Evolutionary conservation across 495 filamentous ascomycete genomes (phyloP), one percentile per base, ranked within the genome.

Genomic region (Parmelia sp.): DNA sequence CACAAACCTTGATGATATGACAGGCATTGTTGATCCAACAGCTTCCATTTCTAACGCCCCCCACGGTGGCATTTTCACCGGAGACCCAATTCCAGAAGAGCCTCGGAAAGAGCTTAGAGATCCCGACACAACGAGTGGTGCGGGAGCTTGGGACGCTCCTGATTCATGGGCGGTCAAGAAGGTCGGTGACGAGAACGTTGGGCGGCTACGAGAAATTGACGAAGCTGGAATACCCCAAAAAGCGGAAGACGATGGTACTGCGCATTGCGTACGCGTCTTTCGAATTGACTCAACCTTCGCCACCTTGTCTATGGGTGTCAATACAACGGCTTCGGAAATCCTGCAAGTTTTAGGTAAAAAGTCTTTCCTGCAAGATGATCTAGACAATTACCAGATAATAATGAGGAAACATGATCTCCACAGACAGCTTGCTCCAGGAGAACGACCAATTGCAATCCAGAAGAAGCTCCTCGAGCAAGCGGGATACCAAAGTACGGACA

Each of bases 201-300:
- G 76, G 23, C 75, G 80, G 23, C 66, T 87, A 14, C 73, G 73
- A n/a, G 88, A 90, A 58, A 83, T 88, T 51, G 83, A 84, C 62
- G 82, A 87, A 31, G 72, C 73, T 59, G 80, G 79, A 12, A 80
- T 81, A 36, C 78, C 81, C 21, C 78, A 78, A n/a, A 80, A 81
- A 64, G 81, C 82, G 1, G 87, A 89, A 62, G 84, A 90, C 68
- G 87, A 89, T 70, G 76, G 80, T 25, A 76, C 75, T 10, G 83
- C 86, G 49, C 96, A 94, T 73, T 96, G 91, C 72, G 93, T 97
- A 66, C 90, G 95, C n/a, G 86, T 99, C 23, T 99, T 97, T 76
- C 86, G 92, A 35, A 84, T 88, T 15, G 95, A 99, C 72, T 89
- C 86, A 19, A 96, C 95, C 11, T 99, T 97, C 76, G 90, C 91